phyloP scores from a whole-genome alignment of 2,329 filamentous ascomycete genomes.

The Neobulgaria alba region DNA sequence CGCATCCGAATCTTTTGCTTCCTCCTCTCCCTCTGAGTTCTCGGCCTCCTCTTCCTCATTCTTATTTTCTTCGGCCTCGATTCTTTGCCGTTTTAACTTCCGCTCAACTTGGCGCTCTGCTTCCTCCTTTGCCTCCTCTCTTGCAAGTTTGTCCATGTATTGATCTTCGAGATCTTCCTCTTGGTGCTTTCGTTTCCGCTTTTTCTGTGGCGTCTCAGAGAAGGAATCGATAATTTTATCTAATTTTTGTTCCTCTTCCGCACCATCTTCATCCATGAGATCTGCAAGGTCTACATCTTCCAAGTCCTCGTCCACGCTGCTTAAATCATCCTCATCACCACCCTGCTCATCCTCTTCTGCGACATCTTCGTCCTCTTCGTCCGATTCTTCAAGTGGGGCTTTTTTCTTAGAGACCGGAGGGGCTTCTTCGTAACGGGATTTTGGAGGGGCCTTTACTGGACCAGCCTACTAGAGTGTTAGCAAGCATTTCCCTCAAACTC shows the following conservation, averaged over 20 bases:
- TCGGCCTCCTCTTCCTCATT: constrained; percentile 29
- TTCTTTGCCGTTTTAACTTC: constrained; percentile 44
- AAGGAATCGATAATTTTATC: constrained; percentile 39
- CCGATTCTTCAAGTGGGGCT: constrained; percentile 20
- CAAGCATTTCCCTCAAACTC: constrained; percentile 5
- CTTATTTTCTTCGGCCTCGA: constrained; percentile 31
- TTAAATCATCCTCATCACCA: constrained; percentile 30
- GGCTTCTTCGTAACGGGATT: constrained; percentile 26
- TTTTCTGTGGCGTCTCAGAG: constrained; percentile 34
- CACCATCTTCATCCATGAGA: constrained; percentile 26
- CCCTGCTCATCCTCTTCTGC: constrained; percentile 31
- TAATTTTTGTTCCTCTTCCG: constrained; percentile 31
- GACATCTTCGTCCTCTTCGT: constrained; percentile 30
- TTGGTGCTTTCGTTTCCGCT: constrained; percentile 56
- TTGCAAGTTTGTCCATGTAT: constrained; percentile 58
- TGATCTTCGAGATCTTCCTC: constrained; percentile 61
- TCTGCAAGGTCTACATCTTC: constrained; percentile 28
- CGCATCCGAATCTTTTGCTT: constrained; percentile 19
- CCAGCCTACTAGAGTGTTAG: constrained; percentile 27
- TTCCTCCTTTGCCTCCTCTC: constrained; percentile 50
- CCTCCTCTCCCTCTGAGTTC: constrained; percentile 20
- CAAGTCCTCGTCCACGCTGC: constrained; percentile 29
- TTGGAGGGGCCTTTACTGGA: constrained; percentile 29
- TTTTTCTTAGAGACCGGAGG: constrained; percentile 24
- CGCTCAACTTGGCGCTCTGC: constrained; percentile 34